Evolutionary conservation across 2,329 filamentous ascomycete genomes (phyloP), one percentile per base, ranked within the genome.

Genomic region (Sporothrix phasma): DNA sequence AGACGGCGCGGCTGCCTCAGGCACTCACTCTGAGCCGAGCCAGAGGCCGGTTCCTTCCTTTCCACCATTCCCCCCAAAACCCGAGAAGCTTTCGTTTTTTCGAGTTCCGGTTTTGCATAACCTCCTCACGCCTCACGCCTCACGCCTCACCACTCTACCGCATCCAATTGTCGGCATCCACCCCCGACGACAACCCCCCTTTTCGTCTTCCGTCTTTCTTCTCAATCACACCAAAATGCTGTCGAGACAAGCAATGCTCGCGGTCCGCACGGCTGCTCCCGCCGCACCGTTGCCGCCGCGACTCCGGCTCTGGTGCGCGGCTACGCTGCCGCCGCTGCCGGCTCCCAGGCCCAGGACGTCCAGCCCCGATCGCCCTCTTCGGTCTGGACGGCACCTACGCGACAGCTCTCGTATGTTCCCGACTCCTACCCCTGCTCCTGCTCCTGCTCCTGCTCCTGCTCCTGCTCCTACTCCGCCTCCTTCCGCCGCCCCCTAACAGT

Each of bases 331-430:
- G 78, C 84, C 76, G 89, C 90, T 69, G 78, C 46, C 24, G 24
- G 46, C 49, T 37, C 49, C 49, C 49, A 49, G 46, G 49, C 81
- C 69, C 49, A 85, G 76, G 85, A 87, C 67, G 79, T 86, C 77
- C 92, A 90, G 83, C 93, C 73, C 94, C 94, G 71, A 83, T 97
- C 75, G 85, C 92, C 73, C 85, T 99, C 74, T 99, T 91, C 80
- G 94, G 94, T 72, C 81, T 99, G 75, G 94, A 97, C 79, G 94
- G 94, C 79, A 97, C 93, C 76, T 99, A 99, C 81, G 94, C 94
- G 77, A 92, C 88, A 81, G 94, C 94, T 81, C 84, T 99, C 87
- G 94, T 99, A 93, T 77, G 90, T 70, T 13, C 19, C 45, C 45
- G 45, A 8, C 45, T 53, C 13, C 26, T 13, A 5, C 24, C 7